Conservation (phyloP, 2,329 filamentous ascomycete genomes). For the Claviceps fusiformis region DNA sequence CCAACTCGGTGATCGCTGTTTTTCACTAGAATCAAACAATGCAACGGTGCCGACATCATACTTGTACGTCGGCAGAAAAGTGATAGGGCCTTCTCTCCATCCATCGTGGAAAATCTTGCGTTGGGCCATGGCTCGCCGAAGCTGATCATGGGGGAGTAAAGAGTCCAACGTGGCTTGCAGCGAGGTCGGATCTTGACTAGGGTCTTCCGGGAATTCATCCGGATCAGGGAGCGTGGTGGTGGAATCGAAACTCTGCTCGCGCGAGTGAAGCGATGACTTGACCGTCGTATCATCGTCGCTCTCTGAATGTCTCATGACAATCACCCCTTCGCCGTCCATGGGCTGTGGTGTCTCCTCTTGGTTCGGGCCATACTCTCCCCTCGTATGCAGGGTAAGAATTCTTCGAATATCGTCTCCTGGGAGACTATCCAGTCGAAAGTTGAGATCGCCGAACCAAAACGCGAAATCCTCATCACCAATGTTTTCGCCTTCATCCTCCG, state of each 20-base stretch:
- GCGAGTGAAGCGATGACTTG: conserved; percentile 19
- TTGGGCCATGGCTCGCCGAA: conserved; percentile 57
- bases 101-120: conserved; percentile 81
- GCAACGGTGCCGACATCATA: conserved; percentile 92
- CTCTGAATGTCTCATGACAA: conserved; percentile 31
- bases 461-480: conserved; percentile 87
- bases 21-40: conserved; percentile 90
- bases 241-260: conserved; percentile 26
- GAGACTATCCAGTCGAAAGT: conserved; percentile 80
- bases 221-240: conserved; percentile 39
- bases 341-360: conserved; percentile 21
- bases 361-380: conserved; percentile 57
- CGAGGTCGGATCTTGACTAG: conserved; percentile 66
- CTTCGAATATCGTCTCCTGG: conserved; percentile 82
- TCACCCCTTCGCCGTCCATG: conserved; percentile 34
- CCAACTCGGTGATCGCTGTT: conserved; percentile 86
- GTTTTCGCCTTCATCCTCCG: conserved; percentile 49
- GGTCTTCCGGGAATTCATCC: conserved; percentile 54
- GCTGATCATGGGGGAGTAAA: conserved; percentile 78
- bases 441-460: conserved; percentile 94
- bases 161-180: conserved; percentile 81
- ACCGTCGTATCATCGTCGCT: conserved; percentile 33
- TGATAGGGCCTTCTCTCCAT: conserved; percentile 79
- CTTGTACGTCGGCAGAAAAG: conserved; percentile 91
- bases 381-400: conserved; percentile 68